Percentiles rank a stretch among this genome's conserved stretches.
phyloP scores from a whole-genome alignment of 23 red algal species.

The Cyanidium caldarium region DNA sequence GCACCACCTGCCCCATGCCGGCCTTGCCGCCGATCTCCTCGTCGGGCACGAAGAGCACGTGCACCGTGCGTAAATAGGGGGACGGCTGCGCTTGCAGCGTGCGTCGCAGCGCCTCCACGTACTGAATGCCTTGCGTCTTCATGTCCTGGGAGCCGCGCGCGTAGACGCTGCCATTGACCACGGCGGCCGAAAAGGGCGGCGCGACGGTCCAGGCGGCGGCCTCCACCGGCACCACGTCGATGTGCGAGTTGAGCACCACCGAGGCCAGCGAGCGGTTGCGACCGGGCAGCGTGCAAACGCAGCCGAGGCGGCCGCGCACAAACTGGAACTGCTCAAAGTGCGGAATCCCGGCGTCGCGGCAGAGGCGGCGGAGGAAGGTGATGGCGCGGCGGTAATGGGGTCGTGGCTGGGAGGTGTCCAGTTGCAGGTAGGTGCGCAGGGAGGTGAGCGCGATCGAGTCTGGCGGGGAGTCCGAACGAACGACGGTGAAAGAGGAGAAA shows the following conservation, averaged over 20 bases:
- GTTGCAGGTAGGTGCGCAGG: neutral
- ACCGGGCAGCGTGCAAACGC: slow-evolving; percentile 28
- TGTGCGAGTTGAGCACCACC: slow-evolving; percentile 82
- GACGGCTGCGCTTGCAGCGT: neutral
- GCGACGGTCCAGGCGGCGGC: slow-evolving; percentile 16
- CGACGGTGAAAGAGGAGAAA: too few species aligned
- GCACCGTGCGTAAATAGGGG: slow-evolving; percentile 22
- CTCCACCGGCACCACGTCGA: slow-evolving; percentile 80
- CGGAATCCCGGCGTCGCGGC: neutral
- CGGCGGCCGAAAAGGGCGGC: slow-evolving; percentile 32
- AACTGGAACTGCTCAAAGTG: slow-evolving; percentile 4
- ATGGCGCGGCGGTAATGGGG: neutral
- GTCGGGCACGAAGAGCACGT: slow-evolving; percentile 66
- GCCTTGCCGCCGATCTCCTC: slow-evolving; percentile 85
- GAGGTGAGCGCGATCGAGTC: neutral
- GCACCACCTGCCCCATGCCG: slow-evolving; percentile 64
- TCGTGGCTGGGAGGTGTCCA: neutral
- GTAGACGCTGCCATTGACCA: slow-evolving; percentile 28
- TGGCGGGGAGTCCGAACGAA: too few species aligned
- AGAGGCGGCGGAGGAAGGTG: neutral
- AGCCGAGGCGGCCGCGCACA: slow-evolving; percentile 32
- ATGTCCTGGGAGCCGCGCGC: slow-evolving; percentile 88
- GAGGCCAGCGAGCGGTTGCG: slow-evolving; percentile 12
- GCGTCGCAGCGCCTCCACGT: slow-evolving; percentile 51
- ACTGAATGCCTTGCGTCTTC: slow-evolving; percentile 82